Evolutionary conservation across 176 grass and related monocot genomes (phyloP).

Genomic region (Oryza coarctata): DNA sequence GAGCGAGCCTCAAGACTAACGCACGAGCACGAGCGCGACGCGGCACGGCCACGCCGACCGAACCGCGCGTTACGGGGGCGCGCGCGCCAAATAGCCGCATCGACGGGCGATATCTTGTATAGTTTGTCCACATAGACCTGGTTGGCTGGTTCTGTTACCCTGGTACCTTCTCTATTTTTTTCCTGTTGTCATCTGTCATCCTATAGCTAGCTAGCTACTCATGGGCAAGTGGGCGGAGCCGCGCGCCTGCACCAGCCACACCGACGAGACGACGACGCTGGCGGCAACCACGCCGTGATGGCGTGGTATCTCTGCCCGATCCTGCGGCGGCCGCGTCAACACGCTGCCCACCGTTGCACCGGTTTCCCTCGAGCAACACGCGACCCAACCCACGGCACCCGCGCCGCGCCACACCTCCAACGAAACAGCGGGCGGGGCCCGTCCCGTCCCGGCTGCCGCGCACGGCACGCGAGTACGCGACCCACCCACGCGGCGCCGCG

Average conservation of each 20-base stretch:
- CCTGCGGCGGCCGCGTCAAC: neutral
- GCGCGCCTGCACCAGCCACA: neutral
- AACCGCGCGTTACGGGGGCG: too few relatives aligned
- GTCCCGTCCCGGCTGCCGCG: neutral
- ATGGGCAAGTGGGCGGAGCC: neutral
- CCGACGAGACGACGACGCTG: neutral
- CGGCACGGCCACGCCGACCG: too few relatives aligned
- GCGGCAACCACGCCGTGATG: neutral
- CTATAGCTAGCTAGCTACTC: neutral
- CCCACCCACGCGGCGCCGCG: neutral
- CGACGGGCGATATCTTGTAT: too few relatives aligned
- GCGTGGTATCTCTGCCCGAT: neutral
- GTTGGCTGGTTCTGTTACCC: neutral
- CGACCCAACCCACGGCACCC: neutral
- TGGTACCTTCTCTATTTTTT: neutral
- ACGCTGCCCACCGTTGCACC: neutral
- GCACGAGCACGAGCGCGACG: too few relatives aligned
- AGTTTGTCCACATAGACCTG: too few relatives aligned
- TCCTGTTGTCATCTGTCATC: neutral
- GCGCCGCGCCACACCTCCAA: neutral
- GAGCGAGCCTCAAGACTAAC: too few relatives aligned
- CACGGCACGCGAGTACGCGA: neutral
- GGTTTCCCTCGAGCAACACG: neutral
- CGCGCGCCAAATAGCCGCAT: too few relatives aligned
- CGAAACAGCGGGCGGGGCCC: neutral